Percentiles rank a stretch among this genome's conserved stretches.
Evolutionary conservation across 2,329 filamentous ascomycete genomes (phyloP).

Genomic region (Lomentospora prolificans): DNA sequence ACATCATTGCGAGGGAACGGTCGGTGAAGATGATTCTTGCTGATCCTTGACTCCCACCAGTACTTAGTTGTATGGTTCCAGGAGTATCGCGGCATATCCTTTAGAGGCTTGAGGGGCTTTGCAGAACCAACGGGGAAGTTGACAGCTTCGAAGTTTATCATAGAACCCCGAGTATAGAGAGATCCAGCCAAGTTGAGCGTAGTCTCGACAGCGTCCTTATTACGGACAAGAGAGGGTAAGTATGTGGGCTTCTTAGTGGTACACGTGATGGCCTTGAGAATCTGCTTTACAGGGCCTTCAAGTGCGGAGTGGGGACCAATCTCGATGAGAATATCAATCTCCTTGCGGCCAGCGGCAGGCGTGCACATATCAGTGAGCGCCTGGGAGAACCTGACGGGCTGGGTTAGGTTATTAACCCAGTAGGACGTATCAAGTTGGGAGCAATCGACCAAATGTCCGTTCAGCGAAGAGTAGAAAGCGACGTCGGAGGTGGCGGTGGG

Average conservation of each 20-base stretch:
- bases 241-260: conserved; percentile 15
- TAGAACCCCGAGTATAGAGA: conserved; percentile 33
- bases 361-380: conserved; percentile 27
- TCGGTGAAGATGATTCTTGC: conserved; percentile 31
- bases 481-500: conserved; percentile 15
- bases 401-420: conserved; percentile 36
- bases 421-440: conserved; percentile 25
- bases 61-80: conserved; percentile 44
- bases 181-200: conserved; percentile 32
- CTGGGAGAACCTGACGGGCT: conserved; percentile 31
- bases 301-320: conserved; percentile 29
- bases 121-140: conserved; percentile 9
- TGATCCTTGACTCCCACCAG: conserved; percentile 43
- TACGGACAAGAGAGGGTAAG: conserved; percentile 35
- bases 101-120: conserved; percentile 24
- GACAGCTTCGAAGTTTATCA: conserved; percentile 28
- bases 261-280: conserved; percentile 15
- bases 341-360: conserved; percentile 14
- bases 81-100: conserved; percentile 39
- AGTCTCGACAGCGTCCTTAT: conserved; percentile 36
- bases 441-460: conserved; percentile 12
- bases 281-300: conserved; percentile 26
- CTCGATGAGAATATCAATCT: conserved; percentile 29
- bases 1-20: conserved; percentile 38
- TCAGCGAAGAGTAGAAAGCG: conserved; percentile 4